Conservation (phyloP, 345 rosid species). For the Populus pruinosa region DNA sequence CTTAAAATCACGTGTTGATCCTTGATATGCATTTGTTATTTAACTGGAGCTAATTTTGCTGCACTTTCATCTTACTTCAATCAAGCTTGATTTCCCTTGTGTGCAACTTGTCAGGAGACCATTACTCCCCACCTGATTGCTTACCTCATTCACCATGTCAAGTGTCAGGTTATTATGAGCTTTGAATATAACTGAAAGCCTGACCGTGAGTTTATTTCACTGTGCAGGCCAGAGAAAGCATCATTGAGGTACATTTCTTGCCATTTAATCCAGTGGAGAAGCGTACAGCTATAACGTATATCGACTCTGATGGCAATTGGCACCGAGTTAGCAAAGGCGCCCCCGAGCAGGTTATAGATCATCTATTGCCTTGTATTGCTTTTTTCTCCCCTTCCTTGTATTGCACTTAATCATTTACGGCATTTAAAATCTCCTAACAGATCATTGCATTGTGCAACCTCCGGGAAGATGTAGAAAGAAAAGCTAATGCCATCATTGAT, state of each 20-base stretch:
- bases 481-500: conserved; percentile 73
- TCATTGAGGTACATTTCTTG: conserved; percentile 70
- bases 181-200: background rate
- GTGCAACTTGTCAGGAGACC: background rate
- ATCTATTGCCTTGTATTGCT: background rate
- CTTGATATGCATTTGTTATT: background rate
- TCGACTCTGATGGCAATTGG: conserved; percentile 62
- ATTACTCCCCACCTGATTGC: background rate
- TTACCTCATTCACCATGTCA: background rate
- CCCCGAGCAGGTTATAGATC: conserved; percentile 61
- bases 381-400: background rate
- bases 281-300: conserved; percentile 82
- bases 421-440: conserved; percentile 20
- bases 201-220: background rate
- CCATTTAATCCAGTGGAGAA: conserved; percentile 88
- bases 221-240: conserved; percentile 67
- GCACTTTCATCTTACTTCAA: background rate
- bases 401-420: background rate
- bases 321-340: conserved; percentile 83
- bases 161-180: background rate
- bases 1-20: background rate
- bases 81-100: background rate
- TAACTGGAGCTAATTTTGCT: background rate
- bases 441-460: conserved; percentile 71
- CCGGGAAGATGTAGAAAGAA: conserved; percentile 53